phyloP scores from a whole-genome alignment of 768 basidiomycete species.

The Cyclocybe cylindracea region DNA sequence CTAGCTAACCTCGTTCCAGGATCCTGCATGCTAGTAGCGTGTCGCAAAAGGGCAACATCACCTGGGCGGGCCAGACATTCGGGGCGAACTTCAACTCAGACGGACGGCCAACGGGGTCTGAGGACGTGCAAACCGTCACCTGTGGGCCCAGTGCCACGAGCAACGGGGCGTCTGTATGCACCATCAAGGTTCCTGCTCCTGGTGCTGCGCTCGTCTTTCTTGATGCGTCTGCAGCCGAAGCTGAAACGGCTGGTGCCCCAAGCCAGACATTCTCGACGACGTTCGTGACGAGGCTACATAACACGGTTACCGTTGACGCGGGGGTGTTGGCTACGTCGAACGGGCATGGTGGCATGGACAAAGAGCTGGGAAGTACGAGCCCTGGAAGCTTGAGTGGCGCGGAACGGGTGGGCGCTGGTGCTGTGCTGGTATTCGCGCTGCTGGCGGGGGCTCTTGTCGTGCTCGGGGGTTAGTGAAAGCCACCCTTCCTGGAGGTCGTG shows the following conservation, averaged over 20 bases:
- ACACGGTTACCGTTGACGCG: slow-evolving; percentile 56
- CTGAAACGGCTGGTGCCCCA: slow-evolving; percentile 32
- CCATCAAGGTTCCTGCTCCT: slow-evolving; percentile 67
- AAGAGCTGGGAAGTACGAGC: slow-evolving; percentile 38
- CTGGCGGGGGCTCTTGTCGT: too few relatives aligned
- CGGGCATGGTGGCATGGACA: slow-evolving; percentile 35
- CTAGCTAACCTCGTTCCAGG: background rate
- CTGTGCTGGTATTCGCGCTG: too few relatives aligned
- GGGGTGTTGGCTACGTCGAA: slow-evolving; percentile 63
- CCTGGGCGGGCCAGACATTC: slow-evolving; percentile 66
- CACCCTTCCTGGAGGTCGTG: too few relatives aligned
- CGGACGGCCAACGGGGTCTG: slow-evolving; percentile 55
- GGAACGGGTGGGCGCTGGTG: background rate
- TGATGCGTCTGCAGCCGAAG: slow-evolving; percentile 32
- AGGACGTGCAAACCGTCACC: slow-evolving; percentile 49
- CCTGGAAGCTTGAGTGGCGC: slow-evolving; percentile 24
- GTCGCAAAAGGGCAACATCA: slow-evolving; percentile 54
- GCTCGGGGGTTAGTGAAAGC: too few relatives aligned
- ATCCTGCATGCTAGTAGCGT: slow-evolving; percentile 43
- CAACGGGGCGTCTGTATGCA: slow-evolving; percentile 34
- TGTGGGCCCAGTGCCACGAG: slow-evolving; percentile 34
- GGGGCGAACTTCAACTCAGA: slow-evolving; percentile 62
- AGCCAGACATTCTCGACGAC: slow-evolving; percentile 55
- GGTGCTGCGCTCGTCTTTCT: slow-evolving; percentile 74
- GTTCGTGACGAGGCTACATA: slow-evolving; percentile 45